These are phyloP conservation scores for Oryza glumipatula DNA, from an alignment of 176 grass and related monocot genomes.

Conservation along the genomic window DNA sequence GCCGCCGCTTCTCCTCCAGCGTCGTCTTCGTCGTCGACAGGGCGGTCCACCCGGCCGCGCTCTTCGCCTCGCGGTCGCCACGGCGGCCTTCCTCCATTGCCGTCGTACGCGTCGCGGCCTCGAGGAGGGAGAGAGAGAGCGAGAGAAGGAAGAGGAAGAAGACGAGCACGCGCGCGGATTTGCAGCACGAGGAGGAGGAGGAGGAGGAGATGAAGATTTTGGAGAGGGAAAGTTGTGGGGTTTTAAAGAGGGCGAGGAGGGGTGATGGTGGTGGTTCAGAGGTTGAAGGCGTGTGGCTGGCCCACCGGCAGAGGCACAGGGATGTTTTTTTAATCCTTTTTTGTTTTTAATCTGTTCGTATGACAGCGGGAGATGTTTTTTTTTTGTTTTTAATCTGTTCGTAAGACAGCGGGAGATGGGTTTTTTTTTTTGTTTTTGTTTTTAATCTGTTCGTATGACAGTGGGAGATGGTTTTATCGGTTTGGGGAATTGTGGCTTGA, in stretches of 20 bases:
- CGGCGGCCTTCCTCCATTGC: constrained; percentile 44
- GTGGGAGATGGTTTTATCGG: constrained; percentile 10
- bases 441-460: background rate
- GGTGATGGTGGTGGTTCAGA: background rate
- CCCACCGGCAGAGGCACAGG: constrained; percentile 38
- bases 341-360: background rate
- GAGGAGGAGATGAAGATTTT: background rate
- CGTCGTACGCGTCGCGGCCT: background rate
- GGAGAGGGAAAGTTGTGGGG: background rate
- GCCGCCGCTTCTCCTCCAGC: constrained; percentile 19
- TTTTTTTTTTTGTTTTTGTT: background rate
- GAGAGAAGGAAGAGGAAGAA: too few relatives aligned
- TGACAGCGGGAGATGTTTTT: background rate
- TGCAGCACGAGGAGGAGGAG: background rate
- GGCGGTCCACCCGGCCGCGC: background rate
- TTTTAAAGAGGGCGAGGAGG: constrained; percentile 19
- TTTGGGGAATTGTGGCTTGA: background rate
- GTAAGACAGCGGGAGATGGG: accelerated
- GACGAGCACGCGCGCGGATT: background rate
- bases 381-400: too few relatives aligned
- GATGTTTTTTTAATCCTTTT: background rate
- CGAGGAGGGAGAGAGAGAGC: too few relatives aligned
- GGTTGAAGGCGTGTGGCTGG: constrained; percentile 36
- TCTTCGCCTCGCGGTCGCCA: background rate
- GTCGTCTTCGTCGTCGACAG: background rate